These are phyloP conservation scores for Dryadomyces quercivorus DNA, from an alignment of 2,329 filamentous ascomycete genomes.

Conservation along the genomic window DNA sequence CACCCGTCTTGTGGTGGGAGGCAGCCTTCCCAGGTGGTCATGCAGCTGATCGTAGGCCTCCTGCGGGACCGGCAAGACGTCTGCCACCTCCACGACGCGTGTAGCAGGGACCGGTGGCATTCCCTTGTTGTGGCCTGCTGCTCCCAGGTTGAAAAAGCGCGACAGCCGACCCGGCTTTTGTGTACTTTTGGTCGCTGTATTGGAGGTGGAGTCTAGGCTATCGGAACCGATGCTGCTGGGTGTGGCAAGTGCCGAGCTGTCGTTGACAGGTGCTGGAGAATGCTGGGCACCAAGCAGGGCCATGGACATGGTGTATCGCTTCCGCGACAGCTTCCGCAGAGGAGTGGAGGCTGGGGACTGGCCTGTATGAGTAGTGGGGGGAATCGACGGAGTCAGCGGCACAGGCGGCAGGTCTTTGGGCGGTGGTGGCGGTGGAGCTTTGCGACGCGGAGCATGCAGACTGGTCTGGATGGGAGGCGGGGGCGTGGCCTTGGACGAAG, in stretches of 20 bases:
- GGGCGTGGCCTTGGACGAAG: neutral
- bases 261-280: conserved; percentile 11
- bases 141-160: conserved; percentile 26
- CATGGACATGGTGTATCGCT: conserved; percentile 10
- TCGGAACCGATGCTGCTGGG: conserved; percentile 18
- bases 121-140: conserved; percentile 16
- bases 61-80: conserved; percentile 23
- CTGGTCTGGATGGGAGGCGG: neutral
- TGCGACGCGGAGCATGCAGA: neutral
- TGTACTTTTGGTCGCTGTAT: conserved; percentile 20
- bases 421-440: neutral
- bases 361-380: neutral
- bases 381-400: neutral
- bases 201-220: conserved; percentile 19
- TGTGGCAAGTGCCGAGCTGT: conserved; percentile 16
- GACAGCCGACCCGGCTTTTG: conserved; percentile 26
- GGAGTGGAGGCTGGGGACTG: neutral
- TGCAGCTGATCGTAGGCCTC: conserved; percentile 23
- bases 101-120: conserved; percentile 17
- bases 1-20: conserved; percentile 23
- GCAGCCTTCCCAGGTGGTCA: conserved; percentile 21
- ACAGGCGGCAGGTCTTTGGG: neutral
- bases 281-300: conserved; percentile 12
- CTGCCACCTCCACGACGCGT: neutral
- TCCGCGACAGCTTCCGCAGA: conserved; percentile 3